Evolutionary conservation across 768 basidiomycete species (phyloP), one percentile per base, ranked within the genome.

Genomic region (Gloeophyllum trabeum): DNA sequence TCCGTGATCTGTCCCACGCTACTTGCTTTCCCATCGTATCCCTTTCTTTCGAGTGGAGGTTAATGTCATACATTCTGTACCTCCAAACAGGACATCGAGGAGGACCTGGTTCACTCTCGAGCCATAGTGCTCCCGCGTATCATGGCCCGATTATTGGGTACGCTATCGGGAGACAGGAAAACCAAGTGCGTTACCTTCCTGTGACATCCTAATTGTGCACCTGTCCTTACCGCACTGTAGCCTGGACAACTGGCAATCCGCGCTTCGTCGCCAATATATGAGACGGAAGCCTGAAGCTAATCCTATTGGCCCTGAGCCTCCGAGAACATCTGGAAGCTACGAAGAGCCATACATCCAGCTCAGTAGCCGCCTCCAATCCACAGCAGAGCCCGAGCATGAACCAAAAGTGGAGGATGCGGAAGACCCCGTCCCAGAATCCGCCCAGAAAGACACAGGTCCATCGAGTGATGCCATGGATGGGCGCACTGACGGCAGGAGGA

Each of bases 161-260:
- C 76, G 16, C 69, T 89, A 46, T 80, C 85, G 12, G 81, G 83
- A 54, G 88, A 91, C 65, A 69, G 84, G 46, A 87, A 86, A 64
- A 73, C 84, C 51, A 68, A 71, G 85, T 87, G 60, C 55, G 83
- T 61, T 12, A 18, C 38, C 48, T 47, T 46, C 43, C 48, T 47
- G 40, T 51, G 39, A 50, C 46, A 25, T 22, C 36, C n/a, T 28
- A 24, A 24, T 14, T 40, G 38, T 4, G 41, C 18, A 7, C 7
- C 28, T 30, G 13, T 40, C 40, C 37, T 1, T 30, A 39, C 44
- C 41, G 48, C 46, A 16, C 48, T 43, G 43, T 50, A 89, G 86
- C 25, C 52, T 72, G 39, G 76, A 82, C 52, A 86, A 75, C 57
- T 89, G 87, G 86, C 85, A 89, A 61, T 71, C 76, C 23, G 67